Conservation (phyloP, 768 basidiomycete species). For the Dioszegia aurantiaca region DNA sequence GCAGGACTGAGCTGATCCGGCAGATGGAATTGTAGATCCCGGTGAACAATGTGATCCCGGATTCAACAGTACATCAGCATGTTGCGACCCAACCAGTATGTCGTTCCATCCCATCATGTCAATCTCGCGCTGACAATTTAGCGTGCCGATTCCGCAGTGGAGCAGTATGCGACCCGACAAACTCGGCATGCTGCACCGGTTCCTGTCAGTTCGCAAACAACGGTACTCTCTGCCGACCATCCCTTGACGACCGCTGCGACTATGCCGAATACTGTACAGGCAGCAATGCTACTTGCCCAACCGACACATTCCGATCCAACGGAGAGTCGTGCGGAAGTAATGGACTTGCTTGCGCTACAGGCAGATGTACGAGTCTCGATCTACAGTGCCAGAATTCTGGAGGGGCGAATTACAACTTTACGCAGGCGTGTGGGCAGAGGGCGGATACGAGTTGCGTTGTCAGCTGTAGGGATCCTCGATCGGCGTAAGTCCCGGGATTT, state of each 20-base stretch:
- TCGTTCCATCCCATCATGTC: not conserved
- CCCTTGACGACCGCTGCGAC: slow-evolving; percentile 68
- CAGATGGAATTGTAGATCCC: slow-evolving; percentile 51
- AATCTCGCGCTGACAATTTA: slow-evolving; percentile 35
- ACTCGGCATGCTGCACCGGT: slow-evolving; percentile 69
- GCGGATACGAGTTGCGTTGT: slow-evolving; percentile 71
- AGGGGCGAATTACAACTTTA: slow-evolving; percentile 63
- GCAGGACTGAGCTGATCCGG: slow-evolving; percentile 5
- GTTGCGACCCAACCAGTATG: slow-evolving; percentile 68
- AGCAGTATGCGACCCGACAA: slow-evolving; percentile 75
- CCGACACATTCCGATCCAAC: slow-evolving; percentile 56
- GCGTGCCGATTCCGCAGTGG: slow-evolving; percentile 59
- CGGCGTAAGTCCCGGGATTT: slow-evolving; percentile 11
- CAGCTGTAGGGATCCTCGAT: slow-evolving; percentile 70
- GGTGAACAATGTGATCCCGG: slow-evolving; percentile 89
- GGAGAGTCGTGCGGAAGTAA: slow-evolving; percentile 66
- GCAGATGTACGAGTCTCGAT: slow-evolving; percentile 70
- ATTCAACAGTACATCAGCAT: slow-evolving; percentile 57
- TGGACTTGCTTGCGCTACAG: slow-evolving; percentile 70
- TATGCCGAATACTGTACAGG: slow-evolving; percentile 72
- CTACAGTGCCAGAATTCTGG: slow-evolving; percentile 74
- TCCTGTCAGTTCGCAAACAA: slow-evolving; percentile 64
- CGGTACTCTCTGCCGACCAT: slow-evolving; percentile 67
- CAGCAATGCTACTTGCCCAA: slow-evolving; percentile 67
- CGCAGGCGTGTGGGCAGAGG: slow-evolving; percentile 64